Conservation (phyloP, 2,329 filamentous ascomycete genomes). For the Trichoderma aggressivum region DNA sequence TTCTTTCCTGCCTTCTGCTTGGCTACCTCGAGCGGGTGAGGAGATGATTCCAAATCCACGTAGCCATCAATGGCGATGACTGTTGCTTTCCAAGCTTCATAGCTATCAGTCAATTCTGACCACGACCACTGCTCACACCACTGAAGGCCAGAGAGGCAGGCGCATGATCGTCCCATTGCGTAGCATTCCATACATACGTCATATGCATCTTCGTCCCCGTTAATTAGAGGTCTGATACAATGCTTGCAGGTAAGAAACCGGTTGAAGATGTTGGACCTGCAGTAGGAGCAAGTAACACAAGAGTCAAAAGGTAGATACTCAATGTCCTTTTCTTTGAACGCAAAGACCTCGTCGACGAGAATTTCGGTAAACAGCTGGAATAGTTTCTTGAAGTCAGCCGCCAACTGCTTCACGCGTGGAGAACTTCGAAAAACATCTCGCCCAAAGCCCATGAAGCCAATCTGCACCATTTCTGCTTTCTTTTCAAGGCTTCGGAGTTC, state of each 20-base stretch:
- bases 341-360: slow-evolving; percentile 82
- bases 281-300: slow-evolving; percentile 93
- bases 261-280: slow-evolving; percentile 95
- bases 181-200: slow-evolving; percentile 99
- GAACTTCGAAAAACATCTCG: slow-evolving; percentile 43
- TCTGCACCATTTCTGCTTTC: slow-evolving; percentile 42
- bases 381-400: slow-evolving; percentile 76
- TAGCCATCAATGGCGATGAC: slow-evolving; percentile 71
- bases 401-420: slow-evolving; percentile 62
- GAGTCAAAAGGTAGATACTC: slow-evolving; percentile 82
- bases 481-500: slow-evolving; percentile 55
- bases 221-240: slow-evolving; percentile 66
- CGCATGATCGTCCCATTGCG: slow-evolving; percentile 91
- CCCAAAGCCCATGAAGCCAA: slow-evolving; percentile 47
- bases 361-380: slow-evolving; percentile 76
- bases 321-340: slow-evolving; percentile 64
- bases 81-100: slow-evolving; percentile 78
- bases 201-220: slow-evolving; percentile 77
- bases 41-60: slow-evolving; percentile 62
- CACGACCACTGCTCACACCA: slow-evolving; percentile 96
- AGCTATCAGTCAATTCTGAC: slow-evolving; percentile 70
- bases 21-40: slow-evolving; percentile 67
- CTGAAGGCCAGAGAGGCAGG: slow-evolving; percentile 76
- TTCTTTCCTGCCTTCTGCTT: slow-evolving; percentile 67
- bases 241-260: slow-evolving; percentile 88